phyloP scores from a whole-genome alignment of 768 basidiomycete species.

The Tylopilus plumbeoviolaceoides region DNA sequence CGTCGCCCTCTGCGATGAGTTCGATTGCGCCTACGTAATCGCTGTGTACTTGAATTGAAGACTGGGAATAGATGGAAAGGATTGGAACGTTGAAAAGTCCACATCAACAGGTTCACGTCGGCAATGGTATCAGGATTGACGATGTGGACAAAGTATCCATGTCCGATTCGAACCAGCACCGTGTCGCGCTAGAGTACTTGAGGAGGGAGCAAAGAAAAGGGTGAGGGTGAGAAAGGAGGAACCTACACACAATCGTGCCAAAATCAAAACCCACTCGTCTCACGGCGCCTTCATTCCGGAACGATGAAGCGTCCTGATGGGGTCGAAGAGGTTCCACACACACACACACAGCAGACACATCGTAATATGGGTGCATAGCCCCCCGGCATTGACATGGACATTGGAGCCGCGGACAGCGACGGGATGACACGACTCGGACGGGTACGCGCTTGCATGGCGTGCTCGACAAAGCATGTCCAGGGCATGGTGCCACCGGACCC shows the following conservation, averaged over 20 bases:
- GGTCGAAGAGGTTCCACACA: conserved; percentile 13
- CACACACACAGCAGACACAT: conserved; percentile 21
- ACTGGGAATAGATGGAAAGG: too few species aligned
- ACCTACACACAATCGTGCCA: conserved; percentile 22
- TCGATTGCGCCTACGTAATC: conserved; percentile 16
- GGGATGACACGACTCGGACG: neutral
- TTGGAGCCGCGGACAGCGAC: neutral
- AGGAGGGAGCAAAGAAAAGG: neutral
- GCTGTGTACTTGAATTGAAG: conserved; percentile 14
- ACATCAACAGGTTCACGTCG: neutral
- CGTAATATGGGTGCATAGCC: neutral
- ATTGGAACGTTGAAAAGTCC: neutral
- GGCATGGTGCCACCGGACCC: conserved; percentile 21
- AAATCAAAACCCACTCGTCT: conserved; percentile 26
- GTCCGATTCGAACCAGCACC: neutral
- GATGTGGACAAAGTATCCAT: neutral
- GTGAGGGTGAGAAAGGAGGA: neutral
- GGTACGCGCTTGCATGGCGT: conserved; percentile 2
- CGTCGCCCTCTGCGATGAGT: conserved; percentile 16
- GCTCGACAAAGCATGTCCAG: conserved; percentile 27
- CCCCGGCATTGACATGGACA: neutral
- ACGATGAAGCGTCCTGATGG: conserved; percentile 19
- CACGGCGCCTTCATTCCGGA: conserved; percentile 26
- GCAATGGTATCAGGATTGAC: neutral
- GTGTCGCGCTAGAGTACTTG: neutral